These are phyloP conservation scores for Dryas drummondii DNA, from an alignment of 306 rosid species.

Conservation along the genomic window DNA sequence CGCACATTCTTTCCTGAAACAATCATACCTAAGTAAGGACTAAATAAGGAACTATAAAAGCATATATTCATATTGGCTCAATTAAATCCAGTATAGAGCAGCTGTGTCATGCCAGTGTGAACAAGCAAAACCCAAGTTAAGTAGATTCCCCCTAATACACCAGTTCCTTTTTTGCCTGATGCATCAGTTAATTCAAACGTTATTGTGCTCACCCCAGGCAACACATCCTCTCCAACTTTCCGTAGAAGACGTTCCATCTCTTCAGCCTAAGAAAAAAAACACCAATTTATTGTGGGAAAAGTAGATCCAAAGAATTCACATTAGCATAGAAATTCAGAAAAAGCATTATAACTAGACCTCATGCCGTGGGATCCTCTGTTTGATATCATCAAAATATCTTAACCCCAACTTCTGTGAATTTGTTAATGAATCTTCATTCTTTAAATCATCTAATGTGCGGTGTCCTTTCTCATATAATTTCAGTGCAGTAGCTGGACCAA, in stretches of 20 bases:
- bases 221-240: conserved; percentile 70
- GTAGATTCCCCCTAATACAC: not conserved
- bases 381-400: conserved; percentile 86
- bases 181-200: conserved; percentile 10
- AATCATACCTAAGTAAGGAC: not conserved
- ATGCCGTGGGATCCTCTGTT: conserved; percentile 73
- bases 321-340: conserved; percentile 9
- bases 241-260: conserved; percentile 74
- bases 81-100: not conserved
- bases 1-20: conserved; percentile 1
- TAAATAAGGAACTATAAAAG: not conserved
- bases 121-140: conserved; percentile 10
- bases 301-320: not conserved
- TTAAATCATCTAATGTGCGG: conserved; percentile 72
- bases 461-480: conserved; percentile 86
- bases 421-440: conserved; percentile 64
- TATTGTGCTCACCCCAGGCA: conserved; percentile 69
- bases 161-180: not conserved
- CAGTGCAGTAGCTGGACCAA: conserved; percentile 90
- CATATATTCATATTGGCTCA: not conserved
- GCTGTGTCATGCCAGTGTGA: not conserved
- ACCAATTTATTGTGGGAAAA: conserved; percentile 6
- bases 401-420: conserved; percentile 82
- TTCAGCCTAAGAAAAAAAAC: conserved; percentile 57
- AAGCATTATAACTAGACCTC: conserved; percentile 49